Conservation (phyloP, 2,329 filamentous ascomycete genomes). For the Fusarium sororula region DNA sequence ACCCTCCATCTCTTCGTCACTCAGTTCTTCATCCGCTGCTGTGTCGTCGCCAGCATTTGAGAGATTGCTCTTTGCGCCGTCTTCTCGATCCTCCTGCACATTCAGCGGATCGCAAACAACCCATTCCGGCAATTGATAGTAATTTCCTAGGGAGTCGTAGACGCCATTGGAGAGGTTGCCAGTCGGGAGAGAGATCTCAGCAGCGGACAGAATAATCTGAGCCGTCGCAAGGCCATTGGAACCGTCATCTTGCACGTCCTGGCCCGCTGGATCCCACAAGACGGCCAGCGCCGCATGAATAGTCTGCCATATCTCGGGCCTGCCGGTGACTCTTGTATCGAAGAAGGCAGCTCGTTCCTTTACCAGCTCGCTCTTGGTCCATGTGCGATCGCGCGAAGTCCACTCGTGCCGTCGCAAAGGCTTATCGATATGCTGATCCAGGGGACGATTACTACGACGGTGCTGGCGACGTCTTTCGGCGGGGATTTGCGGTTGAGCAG, state of each 20-base stretch:
- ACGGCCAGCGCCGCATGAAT: slow-evolving; percentile 74
- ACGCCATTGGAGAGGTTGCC: slow-evolving; percentile 76
- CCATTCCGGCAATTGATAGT: slow-evolving; percentile 74
- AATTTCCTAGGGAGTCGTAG: slow-evolving; percentile 75
- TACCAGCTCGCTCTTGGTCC: slow-evolving; percentile 75
- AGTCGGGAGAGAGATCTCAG: slow-evolving; percentile 77
- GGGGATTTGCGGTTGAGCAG: slow-evolving; percentile 35
- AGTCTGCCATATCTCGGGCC: slow-evolving; percentile 81
- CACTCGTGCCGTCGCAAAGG: slow-evolving; percentile 73
- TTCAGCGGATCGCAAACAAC: slow-evolving; percentile 74
- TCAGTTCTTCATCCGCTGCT: slow-evolving; percentile 53
- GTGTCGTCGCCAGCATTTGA: slow-evolving; percentile 52
- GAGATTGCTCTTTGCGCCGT: slow-evolving; percentile 44
- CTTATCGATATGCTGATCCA: slow-evolving; percentile 74
- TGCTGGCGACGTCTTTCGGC: slow-evolving; percentile 47
- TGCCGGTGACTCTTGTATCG: slow-evolving; percentile 84
- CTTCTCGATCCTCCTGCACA: slow-evolving; percentile 52
- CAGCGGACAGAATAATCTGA: slow-evolving; percentile 82
- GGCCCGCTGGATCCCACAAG: slow-evolving; percentile 65
- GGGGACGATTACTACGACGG: slow-evolving; percentile 49
- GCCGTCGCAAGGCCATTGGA: slow-evolving; percentile 68
- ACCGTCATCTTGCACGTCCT: slow-evolving; percentile 49
- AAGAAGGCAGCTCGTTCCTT: slow-evolving; percentile 85
- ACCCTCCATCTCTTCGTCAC: slow-evolving; percentile 49
- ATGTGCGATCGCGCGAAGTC: slow-evolving; percentile 69